Percentiles rank a stretch among this genome's conserved stretches.
Conservation (phyloP, 495 filamentous ascomycete species). For the Cladorrhinum samala region DNA sequence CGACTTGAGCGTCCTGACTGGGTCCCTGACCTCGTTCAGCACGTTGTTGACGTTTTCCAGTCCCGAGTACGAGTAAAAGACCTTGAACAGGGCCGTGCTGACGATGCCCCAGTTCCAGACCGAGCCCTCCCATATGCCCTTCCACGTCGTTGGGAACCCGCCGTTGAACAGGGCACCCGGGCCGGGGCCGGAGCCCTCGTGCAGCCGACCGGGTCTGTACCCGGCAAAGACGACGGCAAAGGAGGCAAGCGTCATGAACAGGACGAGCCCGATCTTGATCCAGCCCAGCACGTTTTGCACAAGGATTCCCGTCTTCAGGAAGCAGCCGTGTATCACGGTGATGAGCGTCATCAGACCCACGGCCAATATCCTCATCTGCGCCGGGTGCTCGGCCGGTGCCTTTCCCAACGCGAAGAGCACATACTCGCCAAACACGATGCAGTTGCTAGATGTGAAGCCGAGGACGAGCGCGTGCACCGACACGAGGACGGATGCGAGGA, state of each 20-base stretch:
- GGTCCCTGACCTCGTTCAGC: constrained; percentile 68
- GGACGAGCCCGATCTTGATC: constrained; percentile 59
- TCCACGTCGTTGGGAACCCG: constrained; percentile 23
- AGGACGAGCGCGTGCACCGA: constrained; percentile 62
- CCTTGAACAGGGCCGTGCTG: constrained; percentile 63
- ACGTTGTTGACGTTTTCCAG: constrained; percentile 68
- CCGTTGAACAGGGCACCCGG: too few species aligned
- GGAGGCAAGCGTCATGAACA: constrained; percentile 57
- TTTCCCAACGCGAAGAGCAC: constrained; percentile 54
- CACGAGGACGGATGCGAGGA: constrained; percentile 62
- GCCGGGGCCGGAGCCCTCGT: too few species aligned
- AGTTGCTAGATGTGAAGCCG: constrained; percentile 65
- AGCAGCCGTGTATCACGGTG: constrained; percentile 56
- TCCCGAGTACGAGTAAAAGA: constrained; percentile 66
- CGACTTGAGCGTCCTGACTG: constrained; percentile 57
- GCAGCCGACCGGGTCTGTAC: constrained; percentile 21
- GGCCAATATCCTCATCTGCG: constrained; percentile 52
- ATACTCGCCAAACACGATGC: constrained; percentile 66
- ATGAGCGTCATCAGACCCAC: constrained; percentile 55
- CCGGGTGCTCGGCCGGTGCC: constrained; percentile 31
- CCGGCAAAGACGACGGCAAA: constrained; percentile 46
- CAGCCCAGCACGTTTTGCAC: constrained; percentile 62
- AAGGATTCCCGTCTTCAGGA: constrained; percentile 56
- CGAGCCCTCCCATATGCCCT: constrained; percentile 46
- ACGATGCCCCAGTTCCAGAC: constrained; percentile 51